Base-by-base conservation (phyloP, 257 asterid species). In the Capsicum chinense region DNA sequence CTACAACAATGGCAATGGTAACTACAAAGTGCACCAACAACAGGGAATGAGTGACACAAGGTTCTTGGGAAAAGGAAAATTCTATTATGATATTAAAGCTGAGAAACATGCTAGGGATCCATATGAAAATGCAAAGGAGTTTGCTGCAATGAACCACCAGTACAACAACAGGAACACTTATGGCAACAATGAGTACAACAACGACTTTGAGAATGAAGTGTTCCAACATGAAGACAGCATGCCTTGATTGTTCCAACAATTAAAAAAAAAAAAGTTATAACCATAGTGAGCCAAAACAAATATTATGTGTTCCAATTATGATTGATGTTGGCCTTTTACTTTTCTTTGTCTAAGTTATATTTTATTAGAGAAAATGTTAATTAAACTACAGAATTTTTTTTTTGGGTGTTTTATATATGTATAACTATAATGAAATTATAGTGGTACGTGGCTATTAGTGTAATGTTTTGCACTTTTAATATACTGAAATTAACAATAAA, bases 21-120 rank as follows among this genome's bases (percentile, higher is more conserved):
- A 76, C 5, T 86, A 87, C 89, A 85, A 85, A 2, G 83, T 84
- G 70, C 81, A 76, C 48, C 90, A 87, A 85, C 91, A 91, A 19
- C 93, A 92, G 39, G 99, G 99, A 44, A 90, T 95, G 98, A 95
- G 99, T 59, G 99, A 95, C 54, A 95, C 99, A 1, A 92, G 99
- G 37, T 78, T 80, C 26, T 7, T 94, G 87, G 97, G 90, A 9
- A 88, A 91, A 15, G 99, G 99, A 10, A 94, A 88, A 84, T 95
- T 90, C 48, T 91, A 44, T 33, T 89, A 91, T 60, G 89, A 95
- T 16, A 9, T 92, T 0, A 87, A 80, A 35, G 52, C 86, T 5
- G 97, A 85, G 26, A 93, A 63, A 26, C 90, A 83, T 81, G 90
- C 85, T 89, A 84, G 56, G 42, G 86, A 88, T 50, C 95, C 94